phyloP scores from a whole-genome alignment of 2,329 filamentous ascomycete genomes.

The Curvularia verruculosa region DNA sequence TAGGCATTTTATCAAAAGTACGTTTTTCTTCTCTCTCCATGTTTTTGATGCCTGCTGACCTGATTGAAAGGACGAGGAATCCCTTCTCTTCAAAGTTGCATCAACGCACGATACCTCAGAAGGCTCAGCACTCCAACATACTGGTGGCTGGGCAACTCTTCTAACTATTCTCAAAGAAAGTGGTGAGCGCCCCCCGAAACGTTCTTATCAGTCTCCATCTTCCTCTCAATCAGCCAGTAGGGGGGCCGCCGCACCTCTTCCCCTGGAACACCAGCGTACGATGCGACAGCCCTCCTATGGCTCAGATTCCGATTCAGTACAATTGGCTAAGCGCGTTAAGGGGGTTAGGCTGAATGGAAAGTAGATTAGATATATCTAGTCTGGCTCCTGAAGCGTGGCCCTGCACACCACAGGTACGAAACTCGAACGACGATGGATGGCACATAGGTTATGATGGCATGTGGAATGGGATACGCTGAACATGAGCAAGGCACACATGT shows the following conservation, averaged over 20 bases:
- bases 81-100: conserved; percentile 83
- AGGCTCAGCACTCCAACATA: conserved; percentile 81
- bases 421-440: conserved; percentile 18
- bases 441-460: not conserved
- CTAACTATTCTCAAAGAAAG: conserved; percentile 92
- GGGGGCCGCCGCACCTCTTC: conserved; percentile 48
- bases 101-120: conserved; percentile 80
- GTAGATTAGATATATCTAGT: conserved; percentile 24
- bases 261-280: conserved; percentile 24
- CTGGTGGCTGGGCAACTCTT: conserved; percentile 91
- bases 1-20: conserved; percentile 86
- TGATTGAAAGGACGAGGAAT: conserved; percentile 77
- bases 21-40: conserved; percentile 10
- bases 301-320: conserved; percentile 61
- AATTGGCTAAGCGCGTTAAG: conserved; percentile 70
- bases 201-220: conserved; percentile 45
- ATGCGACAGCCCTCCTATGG: conserved; percentile 37
- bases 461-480: conserved; percentile 2
- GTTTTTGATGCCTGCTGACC: conserved; percentile 12
- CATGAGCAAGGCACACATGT: conserved; percentile 13
- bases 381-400: conserved; percentile 23
- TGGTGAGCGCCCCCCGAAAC: conserved; percentile 94
- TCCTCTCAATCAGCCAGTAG: conserved; percentile 42
- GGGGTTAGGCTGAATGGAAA: conserved; percentile 60
- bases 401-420: conserved; percentile 29